These are phyloP conservation scores for Neurospora africana DNA, from an alignment of 495 filamentous ascomycete species.

Conservation along the genomic window DNA sequence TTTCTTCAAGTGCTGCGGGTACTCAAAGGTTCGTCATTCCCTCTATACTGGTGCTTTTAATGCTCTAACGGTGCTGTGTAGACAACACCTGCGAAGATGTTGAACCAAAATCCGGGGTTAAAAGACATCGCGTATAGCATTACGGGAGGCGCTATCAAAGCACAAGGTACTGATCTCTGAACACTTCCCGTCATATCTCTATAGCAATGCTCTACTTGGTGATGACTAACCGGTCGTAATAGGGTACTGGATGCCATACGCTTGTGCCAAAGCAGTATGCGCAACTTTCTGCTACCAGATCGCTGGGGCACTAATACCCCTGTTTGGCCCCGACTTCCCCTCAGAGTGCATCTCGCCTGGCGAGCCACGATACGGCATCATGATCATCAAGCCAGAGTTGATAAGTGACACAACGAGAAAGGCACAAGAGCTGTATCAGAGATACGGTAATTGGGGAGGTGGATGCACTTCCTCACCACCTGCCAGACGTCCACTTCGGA, in stretches of 20 bases:
- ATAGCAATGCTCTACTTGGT: background rate
- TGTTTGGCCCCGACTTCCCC: constrained; percentile 79
- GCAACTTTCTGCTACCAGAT: constrained; percentile 82
- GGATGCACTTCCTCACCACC: background rate
- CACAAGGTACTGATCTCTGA: constrained; percentile 57
- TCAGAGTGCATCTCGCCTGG: constrained; percentile 53
- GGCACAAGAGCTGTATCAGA: constrained; percentile 28
- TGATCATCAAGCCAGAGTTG: constrained; percentile 56
- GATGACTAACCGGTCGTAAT: constrained; percentile 2
- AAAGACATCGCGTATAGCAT: constrained; percentile 84
- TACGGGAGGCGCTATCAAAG: constrained; percentile 78
- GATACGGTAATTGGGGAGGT: background rate
- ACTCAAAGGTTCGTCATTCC: constrained; percentile 58
- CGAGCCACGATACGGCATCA: constrained; percentile 47
- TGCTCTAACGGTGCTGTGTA: constrained; percentile 17
- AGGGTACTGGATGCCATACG: constrained; percentile 97
- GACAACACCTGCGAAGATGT: constrained; percentile 78
- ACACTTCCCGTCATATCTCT: background rate
- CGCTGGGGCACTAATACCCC: constrained; percentile 68
- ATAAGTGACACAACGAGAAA: constrained; percentile 44
- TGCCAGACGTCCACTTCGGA: constrained; percentile 2
- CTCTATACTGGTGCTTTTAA: background rate
- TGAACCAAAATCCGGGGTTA: constrained; percentile 69
- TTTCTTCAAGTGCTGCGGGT: constrained; percentile 82
- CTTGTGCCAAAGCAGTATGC: constrained; percentile 71